Percentiles rank a stretch among this genome's conserved stretches.
Evolutionary conservation across 306 rosid species (phyloP).

Genomic region (Pterocarpus santalinus): DNA sequence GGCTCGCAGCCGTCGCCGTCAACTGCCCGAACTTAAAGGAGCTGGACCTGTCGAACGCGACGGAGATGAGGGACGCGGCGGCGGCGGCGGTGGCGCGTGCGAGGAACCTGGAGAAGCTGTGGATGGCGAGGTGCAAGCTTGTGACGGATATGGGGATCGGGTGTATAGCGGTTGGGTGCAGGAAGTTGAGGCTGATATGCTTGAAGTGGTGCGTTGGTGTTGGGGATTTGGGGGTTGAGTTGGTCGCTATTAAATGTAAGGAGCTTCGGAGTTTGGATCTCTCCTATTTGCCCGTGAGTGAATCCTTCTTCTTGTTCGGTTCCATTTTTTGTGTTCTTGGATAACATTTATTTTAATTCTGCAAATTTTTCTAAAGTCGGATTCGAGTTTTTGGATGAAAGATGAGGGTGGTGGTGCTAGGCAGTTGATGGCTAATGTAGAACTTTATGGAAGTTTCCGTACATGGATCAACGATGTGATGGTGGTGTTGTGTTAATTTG

Average conservation of each 20-base stretch:
- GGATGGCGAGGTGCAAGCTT: constrained; percentile 80
- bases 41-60: constrained; percentile 83
- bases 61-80: constrained; percentile 73
- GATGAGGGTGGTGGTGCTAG: background rate
- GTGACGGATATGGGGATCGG: constrained; percentile 93
- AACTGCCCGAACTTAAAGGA: constrained; percentile 70
- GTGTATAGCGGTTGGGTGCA: constrained; percentile 92
- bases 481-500: background rate
- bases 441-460: background rate
- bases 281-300: constrained; percentile 81
- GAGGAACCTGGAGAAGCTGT: constrained; percentile 72
- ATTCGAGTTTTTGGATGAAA: background rate
- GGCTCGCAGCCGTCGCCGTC: constrained; percentile 57
- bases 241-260: constrained; percentile 86
- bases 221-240: constrained; percentile 84
- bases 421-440: no score
- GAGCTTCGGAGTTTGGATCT: constrained; percentile 79
- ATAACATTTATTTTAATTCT: no score
- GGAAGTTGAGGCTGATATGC: constrained; percentile 68
- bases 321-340: background rate
- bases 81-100: constrained; percentile 79
- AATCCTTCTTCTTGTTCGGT: background rate
- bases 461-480: background rate
- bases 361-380: no score
- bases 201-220: constrained; percentile 92